Evolutionary conservation across 768 basidiomycete genomes (phyloP), one percentile per base, ranked within the genome.

Genomic region (Tremella fuciformis): DNA sequence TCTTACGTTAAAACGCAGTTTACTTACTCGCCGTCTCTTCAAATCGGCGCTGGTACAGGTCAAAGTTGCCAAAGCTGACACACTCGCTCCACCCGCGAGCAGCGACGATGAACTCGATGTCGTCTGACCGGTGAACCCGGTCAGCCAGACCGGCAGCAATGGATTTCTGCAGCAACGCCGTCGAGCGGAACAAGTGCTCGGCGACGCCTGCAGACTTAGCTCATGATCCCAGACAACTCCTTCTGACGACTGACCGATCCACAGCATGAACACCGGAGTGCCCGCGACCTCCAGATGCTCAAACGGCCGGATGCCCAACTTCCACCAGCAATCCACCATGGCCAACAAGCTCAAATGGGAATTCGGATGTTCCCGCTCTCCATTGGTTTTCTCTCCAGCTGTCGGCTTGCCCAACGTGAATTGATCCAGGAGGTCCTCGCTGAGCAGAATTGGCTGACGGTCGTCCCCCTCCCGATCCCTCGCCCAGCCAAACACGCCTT

Each of bases 261-360:
- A 97, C 62, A 99, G 82, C 53, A 92, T 84, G 79, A 99, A 99
- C 37, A 98, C 83, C 0, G 96, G 96, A 1, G 93, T 99, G 8
- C 92, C 94, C 0, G 94, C 94, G 46, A 98, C 84, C 8, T 87
- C 83, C 62, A 98, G 85, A 79, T 98, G 93, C 34, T 84, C 85
- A 73, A 89, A 94, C 0, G 96, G 96, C 54, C 88, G 84, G 71
- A 96, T 92, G 0, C 81, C 79, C 52, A 98, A 84, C 51, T 84
- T 83, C 8, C 89, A 87, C 96, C 96, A 99, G 69, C 89, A 93
- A 77, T 99, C 96, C 18, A 97, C 96, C 92, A 99, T 98, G 15
- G 93, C 92, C 49, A 98, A 84, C 8, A 99, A 82, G 8, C 90
- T 86, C 55, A 98, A 84, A 75, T 99, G 94, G 0, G 91, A 93